Evolutionary conservation across 768 basidiomycete species (phyloP).

Genomic region (Chalciporus pseudorubinellus): DNA sequence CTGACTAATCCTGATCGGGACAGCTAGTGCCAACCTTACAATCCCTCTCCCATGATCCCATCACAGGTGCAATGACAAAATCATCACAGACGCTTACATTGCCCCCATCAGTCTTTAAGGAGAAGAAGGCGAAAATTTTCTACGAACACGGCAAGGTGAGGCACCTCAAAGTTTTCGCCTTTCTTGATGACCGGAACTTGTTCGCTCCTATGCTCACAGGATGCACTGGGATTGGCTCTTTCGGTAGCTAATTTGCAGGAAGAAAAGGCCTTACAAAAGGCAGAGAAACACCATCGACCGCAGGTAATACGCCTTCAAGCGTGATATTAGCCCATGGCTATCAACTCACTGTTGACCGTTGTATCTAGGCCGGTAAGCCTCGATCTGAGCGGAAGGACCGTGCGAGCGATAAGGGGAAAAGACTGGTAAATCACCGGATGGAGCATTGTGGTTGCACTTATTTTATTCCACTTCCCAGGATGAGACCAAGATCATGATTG

Average conservation of each 20-base stretch:
- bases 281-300: slow-evolving; percentile 38
- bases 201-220: slow-evolving; percentile 33
- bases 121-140: slow-evolving; percentile 28
- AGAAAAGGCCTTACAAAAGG: slow-evolving; percentile 40
- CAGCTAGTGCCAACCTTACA: not conserved
- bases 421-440: slow-evolving; percentile 36
- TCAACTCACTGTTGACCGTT: slow-evolving; percentile 14
- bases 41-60: slow-evolving; percentile 20
- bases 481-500: slow-evolving; percentile 40
- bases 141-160: slow-evolving; percentile 35
- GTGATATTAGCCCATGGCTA: slow-evolving; percentile 16
- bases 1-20: slow-evolving; percentile 19
- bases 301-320: slow-evolving; percentile 32
- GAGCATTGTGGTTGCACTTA: slow-evolving; percentile 5
- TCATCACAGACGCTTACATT: slow-evolving; percentile 22
- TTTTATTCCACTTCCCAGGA: slow-evolving; percentile 32
- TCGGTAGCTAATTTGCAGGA: slow-evolving; percentile 47
- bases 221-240: slow-evolving; percentile 45
- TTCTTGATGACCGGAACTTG: slow-evolving; percentile 23
- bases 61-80: slow-evolving; percentile 27
- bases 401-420: slow-evolving; percentile 33
- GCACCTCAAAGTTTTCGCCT: slow-evolving; percentile 8
- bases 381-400: slow-evolving; percentile 26
- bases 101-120: slow-evolving; percentile 23
- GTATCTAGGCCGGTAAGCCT: slow-evolving; percentile 28